phyloP scores from a whole-genome alignment of 1,284 basidiomycete species.

The Cryptococcus amylolentus region DNA sequence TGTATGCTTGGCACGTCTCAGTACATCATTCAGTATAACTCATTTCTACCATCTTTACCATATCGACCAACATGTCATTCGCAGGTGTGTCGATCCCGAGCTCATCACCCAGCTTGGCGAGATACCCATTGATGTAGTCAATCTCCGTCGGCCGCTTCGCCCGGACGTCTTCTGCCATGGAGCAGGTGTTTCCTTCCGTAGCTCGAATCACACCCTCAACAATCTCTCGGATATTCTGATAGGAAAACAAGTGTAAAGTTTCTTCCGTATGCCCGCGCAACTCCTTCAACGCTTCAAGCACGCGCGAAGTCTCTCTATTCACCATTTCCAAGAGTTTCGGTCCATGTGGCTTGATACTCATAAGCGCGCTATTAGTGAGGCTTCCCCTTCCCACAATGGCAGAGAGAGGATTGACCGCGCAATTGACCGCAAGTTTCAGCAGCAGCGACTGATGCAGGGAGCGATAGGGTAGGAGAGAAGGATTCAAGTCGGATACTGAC shows the following conservation, averaged over 20 bases:
- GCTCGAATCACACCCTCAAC: conserved; percentile 57
- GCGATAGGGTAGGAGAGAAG: conserved; percentile 66
- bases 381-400: conserved; percentile 61
- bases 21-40: too few species aligned
- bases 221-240: conserved; percentile 48
- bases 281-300: conserved; percentile 51
- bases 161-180: conserved; percentile 70
- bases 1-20: too few species aligned
- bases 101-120: conserved; percentile 62
- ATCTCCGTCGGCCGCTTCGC: conserved; percentile 66
- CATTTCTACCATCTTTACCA: conserved; percentile 58
- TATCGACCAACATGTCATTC: conserved; percentile 60
- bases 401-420: conserved; percentile 82
- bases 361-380: conserved; percentile 73
- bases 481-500: conserved; percentile 58
- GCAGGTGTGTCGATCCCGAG: conserved; percentile 63
- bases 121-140: conserved; percentile 81
- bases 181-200: conserved; percentile 67
- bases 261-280: conserved; percentile 30
- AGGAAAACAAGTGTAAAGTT: conserved; percentile 33
- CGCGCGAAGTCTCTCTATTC: conserved; percentile 59
- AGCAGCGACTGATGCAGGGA: conserved; percentile 69
- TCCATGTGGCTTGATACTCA: conserved; percentile 38
- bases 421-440: conserved; percentile 80
- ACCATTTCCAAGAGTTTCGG: conserved; percentile 1